Evolutionary conservation across 352 stramenopile species (phyloP), one percentile per base, ranked within the genome.

Genomic region (Globisporangium middletonii): DNA sequence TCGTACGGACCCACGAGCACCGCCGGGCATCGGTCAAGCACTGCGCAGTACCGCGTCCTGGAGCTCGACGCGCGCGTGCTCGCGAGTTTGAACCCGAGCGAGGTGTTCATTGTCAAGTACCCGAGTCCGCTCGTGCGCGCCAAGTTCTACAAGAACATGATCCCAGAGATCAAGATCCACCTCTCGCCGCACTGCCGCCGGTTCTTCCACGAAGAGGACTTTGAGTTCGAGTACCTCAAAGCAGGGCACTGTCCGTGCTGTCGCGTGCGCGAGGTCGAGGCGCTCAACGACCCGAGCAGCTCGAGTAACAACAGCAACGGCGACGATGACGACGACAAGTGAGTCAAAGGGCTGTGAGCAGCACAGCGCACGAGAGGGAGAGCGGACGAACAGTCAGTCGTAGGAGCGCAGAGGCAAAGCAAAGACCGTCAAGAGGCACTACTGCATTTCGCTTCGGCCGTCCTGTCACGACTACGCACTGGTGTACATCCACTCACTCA

Each of bases 201-300:
- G 46, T 98, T 98, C 56, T 98, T 98, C 75, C 88, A 98, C 70
- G 87, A 97, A 58, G 87, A 98, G 67, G 91, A 98, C 69, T 98
- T 98, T 62, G 94, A 98, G 75, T 96, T 97, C 47, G 87, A 91
- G 50, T 93, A 97, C 60, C 74, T 98, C 26, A 91, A 86, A 55
- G 73, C 85, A 7, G 83, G 84, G 28, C 59, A 80, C 42, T 98
- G 93, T 63, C 91, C 89, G n/a, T 96, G 88, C 68, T 97, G 88
- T 51, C 83, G 90, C 37, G 59, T 89, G 4, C 26, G 64, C 16
- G 80, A 92, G 55, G 71, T 86, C 49, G 60, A 72, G 18, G 53
- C 72, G 28, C 55, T 54, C 12, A 52, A 59, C 33, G 44, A 48
- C 28, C 23, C 9, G 5, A 56, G 18, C 28, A 49, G 30, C 6